phyloP scores from a whole-genome alignment of 805 yeast genomes.

The Myxozyma melibiosi region DNA sequence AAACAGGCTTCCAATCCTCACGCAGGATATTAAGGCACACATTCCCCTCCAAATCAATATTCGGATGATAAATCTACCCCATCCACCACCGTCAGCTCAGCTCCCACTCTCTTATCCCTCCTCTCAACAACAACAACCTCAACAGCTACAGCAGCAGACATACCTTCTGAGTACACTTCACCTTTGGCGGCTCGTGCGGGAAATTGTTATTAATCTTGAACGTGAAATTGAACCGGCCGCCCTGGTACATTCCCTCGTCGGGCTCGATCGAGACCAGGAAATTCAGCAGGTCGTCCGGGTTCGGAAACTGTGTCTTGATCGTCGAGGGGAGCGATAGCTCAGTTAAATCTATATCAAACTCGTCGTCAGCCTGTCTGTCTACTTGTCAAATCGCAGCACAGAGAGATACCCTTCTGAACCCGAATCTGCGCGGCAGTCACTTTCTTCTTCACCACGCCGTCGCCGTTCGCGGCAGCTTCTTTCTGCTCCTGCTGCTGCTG shows the following conservation, averaged over 20 bases:
- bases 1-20: slow-evolving; percentile 96
- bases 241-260: slow-evolving; percentile 68
- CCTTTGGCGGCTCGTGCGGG: slow-evolving; percentile 93
- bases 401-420: slow-evolving; percentile 54
- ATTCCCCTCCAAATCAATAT: slow-evolving; percentile 86
- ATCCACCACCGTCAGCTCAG: not conserved
- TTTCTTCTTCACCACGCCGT: slow-evolving; percentile 39
- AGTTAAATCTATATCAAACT: slow-evolving; percentile 51
- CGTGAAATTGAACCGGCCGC: slow-evolving; percentile 72
- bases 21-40: slow-evolving; percentile 87
- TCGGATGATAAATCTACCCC: slow-evolving; percentile 81
- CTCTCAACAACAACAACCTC: too few species aligned
- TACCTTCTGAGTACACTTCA: slow-evolving; percentile 44
- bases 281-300: slow-evolving; percentile 60
- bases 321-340: slow-evolving; percentile 67
- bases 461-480: slow-evolving; percentile 39
- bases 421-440: slow-evolving; percentile 70
- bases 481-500: slow-evolving; percentile 53
- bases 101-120: not conserved
- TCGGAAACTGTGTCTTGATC: slow-evolving; percentile 54
- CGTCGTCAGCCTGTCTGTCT: not conserved
- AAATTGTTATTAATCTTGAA: slow-evolving; percentile 68
- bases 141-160: too few species aligned
- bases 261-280: slow-evolving; percentile 64
- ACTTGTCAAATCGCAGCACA: not conserved